Percentiles rank a stretch among this genome's conserved stretches.
These are phyloP conservation scores for Debaryomyces subglobosus DNA, from an alignment of 1,139 yeast species.

Conservation along the genomic window DNA sequence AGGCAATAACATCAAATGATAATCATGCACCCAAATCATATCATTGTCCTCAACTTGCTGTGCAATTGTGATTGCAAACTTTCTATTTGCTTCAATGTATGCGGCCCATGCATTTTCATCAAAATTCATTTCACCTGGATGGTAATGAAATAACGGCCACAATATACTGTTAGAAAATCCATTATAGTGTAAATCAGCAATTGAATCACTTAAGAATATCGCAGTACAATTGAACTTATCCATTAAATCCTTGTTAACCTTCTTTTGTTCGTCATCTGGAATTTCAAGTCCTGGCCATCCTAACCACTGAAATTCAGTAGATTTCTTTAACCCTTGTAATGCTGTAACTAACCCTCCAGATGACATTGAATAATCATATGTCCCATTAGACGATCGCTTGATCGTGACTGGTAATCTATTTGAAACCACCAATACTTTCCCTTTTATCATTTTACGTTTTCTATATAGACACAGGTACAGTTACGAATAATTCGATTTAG, in stretches of 20 bases:
- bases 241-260: conserved; percentile 70
- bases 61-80: conserved; percentile 78
- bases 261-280: conserved; percentile 71
- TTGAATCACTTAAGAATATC: conserved; percentile 79
- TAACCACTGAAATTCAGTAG: conserved; percentile 91
- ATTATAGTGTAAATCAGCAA: conserved; percentile 95
- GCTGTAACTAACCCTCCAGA: conserved; percentile 98
- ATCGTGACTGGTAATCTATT: conserved; percentile 95
- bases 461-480: background rate
- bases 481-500: background rate
- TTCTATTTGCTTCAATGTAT: conserved; percentile 87
- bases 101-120: conserved; percentile 99
- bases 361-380: conserved; percentile 80
- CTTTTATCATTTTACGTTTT: conserved; percentile 33
- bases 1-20: conserved; percentile 93
- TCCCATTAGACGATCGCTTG: conserved; percentile 59
- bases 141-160: conserved; percentile 98
- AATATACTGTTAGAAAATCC: conserved; percentile 90
- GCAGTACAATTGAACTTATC: conserved; percentile 89
- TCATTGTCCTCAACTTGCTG: conserved; percentile 79
- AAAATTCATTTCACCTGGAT: conserved; percentile 98
- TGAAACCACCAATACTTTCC: conserved; percentile 89
- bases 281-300: conserved; percentile 97
- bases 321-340: conserved; percentile 83
- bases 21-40: conserved; percentile 96